Conservation (phyloP, 2,329 filamentous ascomycete genomes). For the Harringtonia aguacate region DNA sequence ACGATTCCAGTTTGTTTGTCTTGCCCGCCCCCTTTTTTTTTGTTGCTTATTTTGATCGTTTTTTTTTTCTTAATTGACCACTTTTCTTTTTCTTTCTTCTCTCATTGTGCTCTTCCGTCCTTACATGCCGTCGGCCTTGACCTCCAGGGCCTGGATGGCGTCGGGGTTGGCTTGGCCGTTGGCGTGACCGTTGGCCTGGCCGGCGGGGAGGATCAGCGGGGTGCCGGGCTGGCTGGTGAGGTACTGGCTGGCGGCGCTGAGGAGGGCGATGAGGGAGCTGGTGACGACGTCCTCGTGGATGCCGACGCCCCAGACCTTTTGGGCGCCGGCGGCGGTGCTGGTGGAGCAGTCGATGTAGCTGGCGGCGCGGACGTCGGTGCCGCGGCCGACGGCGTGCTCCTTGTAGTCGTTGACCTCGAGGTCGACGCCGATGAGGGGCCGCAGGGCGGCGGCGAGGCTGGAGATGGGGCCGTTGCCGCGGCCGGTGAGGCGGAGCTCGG, state of each 20-base stretch:
- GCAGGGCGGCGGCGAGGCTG: slow-evolving; percentile 72
- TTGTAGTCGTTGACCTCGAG: slow-evolving; percentile 92
- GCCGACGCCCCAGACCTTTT: slow-evolving; percentile 81
- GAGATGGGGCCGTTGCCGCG: slow-evolving; percentile 87
- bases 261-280: slow-evolving; percentile 73
- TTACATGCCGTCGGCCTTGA: slow-evolving; percentile 17
- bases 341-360: slow-evolving; percentile 87
- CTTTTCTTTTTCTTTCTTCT: neutral
- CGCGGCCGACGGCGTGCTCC: slow-evolving; percentile 82
- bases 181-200: slow-evolving; percentile 22
- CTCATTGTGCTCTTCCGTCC: too few relatives aligned
- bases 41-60: neutral
- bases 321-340: slow-evolving; percentile 39
- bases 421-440: slow-evolving; percentile 61
- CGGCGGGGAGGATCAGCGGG: slow-evolving; percentile 49
- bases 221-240: slow-evolving; percentile 59
- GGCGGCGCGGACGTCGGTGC: slow-evolving; percentile 79
- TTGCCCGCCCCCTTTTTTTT: neutral
- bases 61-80: neutral
- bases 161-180: slow-evolving; percentile 13
- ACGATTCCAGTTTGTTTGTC: too few relatives aligned
- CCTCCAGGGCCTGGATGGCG: slow-evolving; percentile 24
- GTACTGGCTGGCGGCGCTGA: slow-evolving; percentile 78
- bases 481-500: slow-evolving; percentile 68
- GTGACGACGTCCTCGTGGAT: slow-evolving; percentile 90